phyloP scores from a whole-genome alignment of 306 rosid species.

The Inga oerstediana region DNA sequence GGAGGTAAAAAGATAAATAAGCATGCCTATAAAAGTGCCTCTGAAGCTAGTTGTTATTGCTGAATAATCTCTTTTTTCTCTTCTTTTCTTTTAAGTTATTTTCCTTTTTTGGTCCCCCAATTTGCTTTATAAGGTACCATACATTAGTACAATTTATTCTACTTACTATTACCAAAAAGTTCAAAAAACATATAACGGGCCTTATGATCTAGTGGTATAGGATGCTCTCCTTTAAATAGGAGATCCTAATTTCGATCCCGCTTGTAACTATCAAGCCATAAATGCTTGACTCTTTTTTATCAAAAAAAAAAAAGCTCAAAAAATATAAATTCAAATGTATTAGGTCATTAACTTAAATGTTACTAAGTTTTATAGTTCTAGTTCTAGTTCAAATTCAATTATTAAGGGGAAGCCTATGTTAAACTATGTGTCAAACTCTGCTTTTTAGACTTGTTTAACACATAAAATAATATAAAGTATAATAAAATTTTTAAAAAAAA shows the following conservation, averaged over 20 bases:
- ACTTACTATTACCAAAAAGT: slow-evolving; percentile 8
- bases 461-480: not conserved
- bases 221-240: no score
- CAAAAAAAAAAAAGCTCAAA: no score
- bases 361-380: not conserved
- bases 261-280: no score
- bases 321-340: not conserved
- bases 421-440: not conserved
- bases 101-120: not conserved
- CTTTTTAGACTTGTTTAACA: not conserved
- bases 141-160: not conserved
- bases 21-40: slow-evolving; percentile 15
- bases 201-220: no score
- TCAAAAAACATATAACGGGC: not conserved
- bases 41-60: not conserved
- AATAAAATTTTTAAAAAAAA: not conserved
- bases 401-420: not conserved
- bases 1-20: slow-evolving; percentile 4
- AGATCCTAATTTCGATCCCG: no score
- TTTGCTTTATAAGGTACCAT: slow-evolving; percentile 7
- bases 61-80: not conserved
- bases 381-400: not conserved
- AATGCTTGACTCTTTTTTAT: no score
- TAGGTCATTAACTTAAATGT: not conserved
- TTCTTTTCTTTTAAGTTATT: not conserved